phyloP scores from a whole-genome alignment of 2,329 filamentous ascomycete species.

The Phyllosticta citriasiana region DNA sequence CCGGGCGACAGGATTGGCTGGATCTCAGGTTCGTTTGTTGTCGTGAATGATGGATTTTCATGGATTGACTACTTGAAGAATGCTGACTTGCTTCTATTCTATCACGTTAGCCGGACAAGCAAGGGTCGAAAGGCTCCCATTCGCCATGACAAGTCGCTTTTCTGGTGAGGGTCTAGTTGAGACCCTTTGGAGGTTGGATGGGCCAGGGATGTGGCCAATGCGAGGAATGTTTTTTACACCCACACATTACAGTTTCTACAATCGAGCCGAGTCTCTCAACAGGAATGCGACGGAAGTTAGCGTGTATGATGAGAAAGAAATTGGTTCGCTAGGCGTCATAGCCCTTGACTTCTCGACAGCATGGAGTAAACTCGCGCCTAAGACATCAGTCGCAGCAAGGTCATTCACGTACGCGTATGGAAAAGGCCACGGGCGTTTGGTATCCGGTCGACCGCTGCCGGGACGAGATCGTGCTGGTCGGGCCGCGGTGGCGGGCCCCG shows the following conservation, averaged over 20 bases:
- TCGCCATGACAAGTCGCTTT: slow-evolving; percentile 19
- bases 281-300: slow-evolving; percentile 11
- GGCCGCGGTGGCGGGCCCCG: slow-evolving; percentile 2
- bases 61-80: slow-evolving; percentile 12
- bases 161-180: slow-evolving; percentile 20
- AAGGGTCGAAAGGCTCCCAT: slow-evolving; percentile 25
- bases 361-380: slow-evolving; percentile 10
- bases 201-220: slow-evolving; percentile 22
- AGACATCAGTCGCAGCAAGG: slow-evolving; percentile 12
- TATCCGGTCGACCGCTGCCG: slow-evolving; percentile 7
- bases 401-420: slow-evolving; percentile 8
- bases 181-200: slow-evolving; percentile 15
- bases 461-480: slow-evolving; percentile 9
- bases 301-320: slow-evolving; percentile 10
- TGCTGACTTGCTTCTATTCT: slow-evolving; percentile 12
- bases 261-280: slow-evolving; percentile 10
- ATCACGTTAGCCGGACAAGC: slow-evolving; percentile 26
- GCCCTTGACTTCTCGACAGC: slow-evolving; percentile 9
- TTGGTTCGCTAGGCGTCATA: slow-evolving; percentile 11
- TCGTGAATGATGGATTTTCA: slow-evolving; percentile 10
- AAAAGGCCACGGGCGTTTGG: slow-evolving; percentile 4
- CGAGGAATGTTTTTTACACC: slow-evolving; percentile 12
- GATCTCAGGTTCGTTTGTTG: slow-evolving; percentile 10
- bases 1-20: slow-evolving; percentile 8
- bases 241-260: slow-evolving; percentile 6